Conservation (phyloP, 768 basidiomycete species). For the Russula griseocarnosa region DNA sequence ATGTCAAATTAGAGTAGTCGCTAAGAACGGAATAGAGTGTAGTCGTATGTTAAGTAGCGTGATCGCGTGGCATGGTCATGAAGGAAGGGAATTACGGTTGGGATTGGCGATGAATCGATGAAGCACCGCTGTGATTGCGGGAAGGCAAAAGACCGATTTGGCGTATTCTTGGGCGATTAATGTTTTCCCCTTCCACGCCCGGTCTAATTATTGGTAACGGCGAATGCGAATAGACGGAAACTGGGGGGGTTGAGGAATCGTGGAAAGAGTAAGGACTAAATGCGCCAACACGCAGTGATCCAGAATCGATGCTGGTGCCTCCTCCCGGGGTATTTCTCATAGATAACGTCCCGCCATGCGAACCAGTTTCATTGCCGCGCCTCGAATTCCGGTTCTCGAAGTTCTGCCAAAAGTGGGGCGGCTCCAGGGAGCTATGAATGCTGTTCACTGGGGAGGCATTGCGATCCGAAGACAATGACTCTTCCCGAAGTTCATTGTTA, state of each 20-base stretch:
- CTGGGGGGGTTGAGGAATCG: slow-evolving; percentile 3
- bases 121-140: neutral
- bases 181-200: neutral
- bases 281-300: neutral
- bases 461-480: neutral
- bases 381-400: neutral
- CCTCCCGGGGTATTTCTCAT: neutral
- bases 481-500: neutral
- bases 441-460: neutral
- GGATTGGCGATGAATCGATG: neutral
- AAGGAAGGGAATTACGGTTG: neutral
- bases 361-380: neutral
- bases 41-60: neutral
- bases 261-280: slow-evolving; percentile 6
- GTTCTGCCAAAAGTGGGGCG: neutral
- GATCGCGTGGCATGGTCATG: neutral
- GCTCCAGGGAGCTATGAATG: too few species aligned
- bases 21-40: neutral
- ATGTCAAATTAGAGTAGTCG: neutral
- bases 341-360: neutral
- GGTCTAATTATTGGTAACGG: neutral
- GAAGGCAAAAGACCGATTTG: neutral
- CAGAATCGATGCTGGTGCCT: neutral
- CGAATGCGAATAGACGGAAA: slow-evolving; percentile 6
- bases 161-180: neutral